phyloP scores from a whole-genome alignment of 2,329 filamentous ascomycete species.

The Nemania bipapillata region DNA sequence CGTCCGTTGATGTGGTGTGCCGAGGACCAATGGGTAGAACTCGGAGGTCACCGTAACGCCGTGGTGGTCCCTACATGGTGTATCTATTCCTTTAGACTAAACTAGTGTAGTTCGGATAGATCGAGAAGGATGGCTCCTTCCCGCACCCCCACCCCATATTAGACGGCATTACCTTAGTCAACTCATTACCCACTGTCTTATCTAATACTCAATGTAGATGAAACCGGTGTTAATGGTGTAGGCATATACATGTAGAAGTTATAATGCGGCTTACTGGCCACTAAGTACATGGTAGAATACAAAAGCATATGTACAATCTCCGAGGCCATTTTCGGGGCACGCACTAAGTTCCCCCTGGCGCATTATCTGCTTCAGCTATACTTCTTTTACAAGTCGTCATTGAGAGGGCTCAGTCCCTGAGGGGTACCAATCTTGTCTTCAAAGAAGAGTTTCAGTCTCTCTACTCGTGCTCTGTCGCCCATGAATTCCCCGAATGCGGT shows the following conservation, averaged over 20 bases:
- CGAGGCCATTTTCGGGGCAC: not conserved
- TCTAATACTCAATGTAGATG: no score
- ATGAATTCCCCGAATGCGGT: slow-evolving; percentile 26
- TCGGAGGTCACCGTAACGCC: no score
- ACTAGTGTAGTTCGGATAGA: no score
- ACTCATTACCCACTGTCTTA: no score
- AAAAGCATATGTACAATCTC: not conserved
- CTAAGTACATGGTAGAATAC: not conserved
- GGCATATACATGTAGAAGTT: not conserved
- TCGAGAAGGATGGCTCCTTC: no score
- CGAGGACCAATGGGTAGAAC: no score
- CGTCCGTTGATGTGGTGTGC: no score
- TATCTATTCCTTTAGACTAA: no score
- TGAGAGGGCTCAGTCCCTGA: slow-evolving; percentile 28
- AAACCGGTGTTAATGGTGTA: no score
- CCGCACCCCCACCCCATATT: no score
- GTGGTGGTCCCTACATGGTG: no score
- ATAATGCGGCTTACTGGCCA: not conserved
- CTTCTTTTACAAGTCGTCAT: slow-evolving; percentile 10
- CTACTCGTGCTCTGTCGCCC: slow-evolving; percentile 21
- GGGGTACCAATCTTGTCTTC: slow-evolving; percentile 31
- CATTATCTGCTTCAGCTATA: not conserved
- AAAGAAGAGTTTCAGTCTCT: slow-evolving; percentile 28
- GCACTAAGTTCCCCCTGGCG: not conserved
- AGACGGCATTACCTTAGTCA: no score